A percentile compares a stretch with the other conserved stretches of the same genome.
These are phyloP conservation scores for Metschnikowia lochheadii DNA, from an alignment of 805 yeast species.

Conservation along the genomic window DNA sequence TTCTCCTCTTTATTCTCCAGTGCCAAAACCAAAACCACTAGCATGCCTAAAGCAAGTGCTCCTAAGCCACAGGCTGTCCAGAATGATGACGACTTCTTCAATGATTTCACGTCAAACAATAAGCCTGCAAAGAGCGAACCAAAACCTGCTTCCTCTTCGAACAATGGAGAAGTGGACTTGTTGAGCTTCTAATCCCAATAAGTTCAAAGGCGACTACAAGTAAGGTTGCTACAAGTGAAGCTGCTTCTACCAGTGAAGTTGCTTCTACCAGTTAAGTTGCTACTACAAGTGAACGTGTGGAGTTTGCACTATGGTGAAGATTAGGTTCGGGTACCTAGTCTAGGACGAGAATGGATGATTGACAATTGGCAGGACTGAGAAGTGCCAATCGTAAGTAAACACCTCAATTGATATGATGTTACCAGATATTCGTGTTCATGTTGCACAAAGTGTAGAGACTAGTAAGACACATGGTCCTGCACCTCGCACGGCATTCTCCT, in stretches of 20 bases:
- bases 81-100: constrained; percentile 28
- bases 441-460: background rate
- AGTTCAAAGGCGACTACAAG: background rate
- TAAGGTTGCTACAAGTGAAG: no score
- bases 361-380: background rate
- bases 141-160: constrained; percentile 8
- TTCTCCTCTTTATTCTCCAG: constrained; percentile 65
- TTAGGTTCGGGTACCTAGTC: background rate
- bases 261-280: background rate
- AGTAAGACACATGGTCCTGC: background rate
- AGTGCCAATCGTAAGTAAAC: background rate
- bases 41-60: constrained; percentile 10
- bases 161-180: constrained; percentile 43
- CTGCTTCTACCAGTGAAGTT: background rate
- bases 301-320: background rate
- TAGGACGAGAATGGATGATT: background rate
- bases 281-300: background rate
- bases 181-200: constrained; percentile 36
- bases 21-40: constrained; percentile 48
- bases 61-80: constrained; percentile 9
- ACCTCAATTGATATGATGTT: background rate
- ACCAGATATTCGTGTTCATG: background rate
- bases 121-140: constrained; percentile 7
- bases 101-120: constrained; percentile 27
- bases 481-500: background rate